These are phyloP conservation scores for Apiospora phragmitis DNA, from an alignment of 2,329 filamentous ascomycete genomes.

Conservation along the genomic window DNA sequence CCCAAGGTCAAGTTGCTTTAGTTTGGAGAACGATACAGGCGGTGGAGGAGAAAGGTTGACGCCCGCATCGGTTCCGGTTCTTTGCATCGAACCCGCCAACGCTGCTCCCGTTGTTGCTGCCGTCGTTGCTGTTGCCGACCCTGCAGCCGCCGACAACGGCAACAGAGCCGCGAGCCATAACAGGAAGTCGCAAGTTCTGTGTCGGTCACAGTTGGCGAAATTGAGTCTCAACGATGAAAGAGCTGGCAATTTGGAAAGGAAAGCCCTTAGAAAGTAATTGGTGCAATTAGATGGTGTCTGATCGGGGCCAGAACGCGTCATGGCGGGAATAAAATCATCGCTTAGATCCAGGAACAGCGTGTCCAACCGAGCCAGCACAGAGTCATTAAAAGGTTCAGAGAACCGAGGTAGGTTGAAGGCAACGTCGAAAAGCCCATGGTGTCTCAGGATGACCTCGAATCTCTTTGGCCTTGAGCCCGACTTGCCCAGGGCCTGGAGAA, in stretches of 20 bases:
- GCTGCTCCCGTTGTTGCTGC: neutral
- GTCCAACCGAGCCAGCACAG: slow-evolving; percentile 37
- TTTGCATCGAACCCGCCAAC: neutral
- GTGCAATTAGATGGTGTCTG: neutral
- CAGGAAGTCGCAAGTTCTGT: slow-evolving; percentile 33
- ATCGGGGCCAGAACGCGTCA: neutral
- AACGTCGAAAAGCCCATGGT: slow-evolving; percentile 34
- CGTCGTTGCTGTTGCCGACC: neutral
- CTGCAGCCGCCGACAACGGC: neutral
- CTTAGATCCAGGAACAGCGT: slow-evolving; percentile 17
- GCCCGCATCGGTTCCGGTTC: neutral
- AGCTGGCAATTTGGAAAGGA: slow-evolving; percentile 41
- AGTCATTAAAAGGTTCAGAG: slow-evolving; percentile 35
- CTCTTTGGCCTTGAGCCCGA: slow-evolving; percentile 38
- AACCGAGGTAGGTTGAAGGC: slow-evolving; percentile 49
- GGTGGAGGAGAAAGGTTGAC: neutral
- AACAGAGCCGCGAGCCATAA: slow-evolving; percentile 36
- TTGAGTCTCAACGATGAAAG: slow-evolving; percentile 57
- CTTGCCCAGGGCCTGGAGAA: slow-evolving; percentile 44
- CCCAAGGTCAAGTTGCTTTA: slow-evolving; percentile 2
- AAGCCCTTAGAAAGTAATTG: slow-evolving; percentile 29
- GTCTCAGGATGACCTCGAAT: slow-evolving; percentile 49
- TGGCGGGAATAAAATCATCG: neutral
- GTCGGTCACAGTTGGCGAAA: slow-evolving; percentile 26
- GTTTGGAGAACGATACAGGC: neutral